Evolutionary conservation across 345 rosid genomes (phyloP), one percentile per base, ranked within the genome.

Genomic region (Rhizophora mangle): DNA sequence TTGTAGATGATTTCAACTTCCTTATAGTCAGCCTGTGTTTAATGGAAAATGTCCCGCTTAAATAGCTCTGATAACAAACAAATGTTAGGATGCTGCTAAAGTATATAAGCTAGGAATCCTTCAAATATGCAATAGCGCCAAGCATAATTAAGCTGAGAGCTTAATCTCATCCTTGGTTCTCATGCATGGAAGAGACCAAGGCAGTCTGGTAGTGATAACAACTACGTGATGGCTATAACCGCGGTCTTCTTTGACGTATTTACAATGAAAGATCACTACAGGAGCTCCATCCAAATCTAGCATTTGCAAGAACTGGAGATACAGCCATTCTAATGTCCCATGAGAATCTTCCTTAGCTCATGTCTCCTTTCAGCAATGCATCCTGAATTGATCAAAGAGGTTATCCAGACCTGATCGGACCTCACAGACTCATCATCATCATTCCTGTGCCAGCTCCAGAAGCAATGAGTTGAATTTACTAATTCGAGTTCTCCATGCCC

Each of bases 371-470:
- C 78, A 26, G 80, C 75, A 59, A 79, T 1, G 73, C 99, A 95
- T 60, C 85, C 89, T 0, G 96, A 82, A 68, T 80, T 78, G 29
- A 60, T 61, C 80, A 92, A 75, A 64, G 99, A 90, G 62, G 84
- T 83, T 82, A 95, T 83, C 99, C 97, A 90, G 32, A 85, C 88
- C 59, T 87, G 79, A 74, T 95, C 99, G 1, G 98, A 92, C 71
- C 75, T 86, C 55, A 82, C 87, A 3, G 97, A 91, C 73, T 92
- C 98, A 47, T 95, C 99, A 16, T 95, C 99, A 54, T 95, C 99
- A 43, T 95, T 95, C 81, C 99, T 79, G 73, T 92, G 98, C 99
- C 98, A 95, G 64, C 90, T 90, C 99, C 98, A 92, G 46, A 72
- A 76, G 24, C 97, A 97, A 73, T 92, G 97, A 46, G 86, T 87